phyloP scores from a whole-genome alignment of 306 rosid species.

The Senna tora region DNA sequence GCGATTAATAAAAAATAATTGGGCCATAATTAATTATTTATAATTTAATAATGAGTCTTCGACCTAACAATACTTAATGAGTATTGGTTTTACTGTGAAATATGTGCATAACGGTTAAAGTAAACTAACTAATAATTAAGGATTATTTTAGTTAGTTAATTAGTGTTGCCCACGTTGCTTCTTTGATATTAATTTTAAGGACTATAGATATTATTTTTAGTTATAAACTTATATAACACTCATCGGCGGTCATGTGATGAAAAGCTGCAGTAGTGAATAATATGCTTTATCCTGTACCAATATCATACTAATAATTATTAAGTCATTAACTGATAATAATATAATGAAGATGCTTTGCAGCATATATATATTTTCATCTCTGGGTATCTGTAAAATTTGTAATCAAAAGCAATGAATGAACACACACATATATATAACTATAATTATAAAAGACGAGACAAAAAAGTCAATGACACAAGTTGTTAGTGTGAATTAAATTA shows the following conservation, averaged over 20 bases:
- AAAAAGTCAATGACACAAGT: slow-evolving; percentile 21
- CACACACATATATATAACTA: background rate
- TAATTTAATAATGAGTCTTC: too few relatives aligned
- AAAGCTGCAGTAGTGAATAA: slow-evolving; percentile 2
- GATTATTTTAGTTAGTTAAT: background rate
- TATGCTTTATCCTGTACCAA: background rate
- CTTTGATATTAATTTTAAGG: background rate
- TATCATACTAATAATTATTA: background rate
- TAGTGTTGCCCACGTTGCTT: background rate
- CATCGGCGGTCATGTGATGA: background rate
- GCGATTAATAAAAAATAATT: too few relatives aligned
- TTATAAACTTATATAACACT: background rate
- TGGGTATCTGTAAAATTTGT: background rate
- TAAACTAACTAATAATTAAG: too few relatives aligned
- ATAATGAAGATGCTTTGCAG: slow-evolving; percentile 18
- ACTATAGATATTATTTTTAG: too few relatives aligned
- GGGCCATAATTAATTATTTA: too few relatives aligned
- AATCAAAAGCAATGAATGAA: slow-evolving; percentile 4
- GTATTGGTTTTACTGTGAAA: too few relatives aligned
- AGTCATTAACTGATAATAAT: background rate
- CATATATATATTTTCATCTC: background rate
- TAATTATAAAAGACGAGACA: background rate
- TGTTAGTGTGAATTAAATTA: slow-evolving; percentile 40
- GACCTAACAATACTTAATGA: too few relatives aligned
- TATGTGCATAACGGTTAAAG: too few relatives aligned